A percentile compares a stretch with the other conserved stretches of the same genome.
Evolutionary conservation across 352 stramenopile genomes (phyloP).

Genomic region (Pythium chondricola): DNA sequence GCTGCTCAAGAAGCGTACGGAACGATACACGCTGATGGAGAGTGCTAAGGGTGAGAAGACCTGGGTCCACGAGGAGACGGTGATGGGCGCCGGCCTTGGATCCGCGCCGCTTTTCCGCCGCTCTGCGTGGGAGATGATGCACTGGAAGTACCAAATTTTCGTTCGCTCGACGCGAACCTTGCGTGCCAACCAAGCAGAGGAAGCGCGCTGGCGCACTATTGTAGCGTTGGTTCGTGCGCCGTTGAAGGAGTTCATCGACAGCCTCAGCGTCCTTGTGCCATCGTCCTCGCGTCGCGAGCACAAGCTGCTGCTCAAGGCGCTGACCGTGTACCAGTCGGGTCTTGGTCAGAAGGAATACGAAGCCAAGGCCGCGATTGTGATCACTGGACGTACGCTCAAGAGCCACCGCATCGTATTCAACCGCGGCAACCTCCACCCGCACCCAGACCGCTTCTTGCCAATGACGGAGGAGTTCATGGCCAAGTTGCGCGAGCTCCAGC

Average conservation of each 20-base stretch:
- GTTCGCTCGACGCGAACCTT: constrained; percentile 33
- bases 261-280: constrained; percentile 14
- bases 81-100: constrained; percentile 22
- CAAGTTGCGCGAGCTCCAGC: constrained; percentile 7
- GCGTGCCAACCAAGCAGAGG: constrained; percentile 25
- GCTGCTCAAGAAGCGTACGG: constrained; percentile 50
- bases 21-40: constrained; percentile 29
- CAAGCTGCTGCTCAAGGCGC: constrained; percentile 43
- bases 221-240: constrained; percentile 22
- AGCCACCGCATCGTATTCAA: constrained; percentile 45
- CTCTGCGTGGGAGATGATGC: constrained; percentile 38
- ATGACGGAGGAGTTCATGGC: constrained; percentile 7
- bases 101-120: constrained; percentile 11
- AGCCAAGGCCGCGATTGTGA: constrained; percentile 38
- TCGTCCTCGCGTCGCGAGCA: constrained; percentile 28
- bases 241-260: constrained; percentile 18
- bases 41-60: constrained; percentile 1
- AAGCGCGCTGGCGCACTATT: constrained; percentile 32
- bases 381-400: constrained; percentile 33
- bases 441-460: constrained; percentile 27
- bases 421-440: constrained; percentile 48
- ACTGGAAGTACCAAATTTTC: constrained; percentile 47
- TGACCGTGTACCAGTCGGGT: constrained; percentile 26
- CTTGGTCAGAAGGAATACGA: constrained; percentile 30
- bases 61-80: constrained; percentile 25